A percentile compares a stretch with the other conserved stretches of the same genome.
Conservation (phyloP, 129 eudicot species). For the Centrapalus pauciflorus region DNA sequence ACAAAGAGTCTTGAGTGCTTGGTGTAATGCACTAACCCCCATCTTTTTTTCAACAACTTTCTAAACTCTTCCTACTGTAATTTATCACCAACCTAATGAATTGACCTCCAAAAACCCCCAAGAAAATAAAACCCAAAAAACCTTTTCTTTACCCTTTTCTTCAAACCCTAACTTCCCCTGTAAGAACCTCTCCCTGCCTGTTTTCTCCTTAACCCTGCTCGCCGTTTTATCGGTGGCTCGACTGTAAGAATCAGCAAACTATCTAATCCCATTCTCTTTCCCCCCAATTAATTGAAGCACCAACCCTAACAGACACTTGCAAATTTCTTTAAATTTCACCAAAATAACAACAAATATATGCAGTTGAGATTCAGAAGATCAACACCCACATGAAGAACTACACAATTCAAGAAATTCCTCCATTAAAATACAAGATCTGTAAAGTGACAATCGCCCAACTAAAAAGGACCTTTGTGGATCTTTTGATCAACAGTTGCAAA, state of each 20-base stretch:
- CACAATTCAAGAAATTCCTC: slow-evolving; percentile 17
- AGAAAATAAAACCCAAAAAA: slow-evolving; percentile 21
- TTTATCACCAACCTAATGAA: slow-evolving; percentile 25
- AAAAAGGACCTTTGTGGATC: slow-evolving; percentile 25
- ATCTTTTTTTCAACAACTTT: slow-evolving; percentile 36
- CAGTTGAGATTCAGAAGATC: background rate
- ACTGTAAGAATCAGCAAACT: slow-evolving; percentile 51
- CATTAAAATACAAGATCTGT: slow-evolving; percentile 26
- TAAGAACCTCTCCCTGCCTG: slow-evolving; percentile 93
- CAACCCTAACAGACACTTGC: slow-evolving; percentile 33
- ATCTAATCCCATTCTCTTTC: slow-evolving; percentile 36
- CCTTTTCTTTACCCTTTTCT: slow-evolving; percentile 11
- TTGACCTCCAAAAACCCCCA: slow-evolving; percentile 14
- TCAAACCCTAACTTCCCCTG: slow-evolving; percentile 36
- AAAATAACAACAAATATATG: slow-evolving; percentile 13
- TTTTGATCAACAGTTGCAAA: slow-evolving; percentile 10
- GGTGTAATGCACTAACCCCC: slow-evolving; percentile 74
- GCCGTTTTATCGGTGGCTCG: slow-evolving; percentile 79
- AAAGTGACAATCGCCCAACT: background rate
- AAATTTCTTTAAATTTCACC: slow-evolving; percentile 21
- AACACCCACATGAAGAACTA: background rate
- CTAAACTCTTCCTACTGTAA: slow-evolving; percentile 22
- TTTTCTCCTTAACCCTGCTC: slow-evolving; percentile 79
- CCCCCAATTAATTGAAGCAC: slow-evolving; percentile 28
- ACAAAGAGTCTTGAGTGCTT: slow-evolving; percentile 39